Evolutionary conservation across 2,329 filamentous ascomycete genomes (phyloP).

Genomic region (Corynespora cassiicola): DNA sequence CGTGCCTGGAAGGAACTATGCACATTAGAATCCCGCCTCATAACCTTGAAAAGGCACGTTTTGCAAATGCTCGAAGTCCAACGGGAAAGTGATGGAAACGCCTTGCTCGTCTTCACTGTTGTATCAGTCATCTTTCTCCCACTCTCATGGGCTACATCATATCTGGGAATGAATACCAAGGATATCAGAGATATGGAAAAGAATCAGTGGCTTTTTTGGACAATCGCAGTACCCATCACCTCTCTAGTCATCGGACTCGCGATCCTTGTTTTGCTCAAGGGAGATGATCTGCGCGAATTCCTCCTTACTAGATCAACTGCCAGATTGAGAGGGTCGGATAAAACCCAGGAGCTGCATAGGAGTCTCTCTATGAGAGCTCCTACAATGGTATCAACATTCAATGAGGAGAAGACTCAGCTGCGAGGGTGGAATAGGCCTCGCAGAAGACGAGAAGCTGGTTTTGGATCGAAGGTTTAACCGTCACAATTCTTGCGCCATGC

Average conservation of each 20-base stretch:
- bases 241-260: slow-evolving; percentile 7
- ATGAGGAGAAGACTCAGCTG: too few species aligned
- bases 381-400: too few species aligned
- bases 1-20: background rate
- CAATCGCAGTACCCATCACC: slow-evolving; percentile 10
- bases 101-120: slow-evolving; percentile 16
- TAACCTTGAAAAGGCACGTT: slow-evolving; percentile 6
- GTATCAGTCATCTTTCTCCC: slow-evolving; percentile 15
- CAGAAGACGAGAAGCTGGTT: too few species aligned
- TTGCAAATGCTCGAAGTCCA: slow-evolving; percentile 8
- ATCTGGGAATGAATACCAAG: slow-evolving; percentile 13
- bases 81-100: slow-evolving; percentile 10
- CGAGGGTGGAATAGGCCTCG: too few species aligned
- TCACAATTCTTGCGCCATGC: too few species aligned
- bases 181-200: slow-evolving; percentile 8
- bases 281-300: slow-evolving; percentile 8
- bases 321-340: too few species aligned
- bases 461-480: too few species aligned
- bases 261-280: slow-evolving; percentile 8
- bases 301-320: too few species aligned
- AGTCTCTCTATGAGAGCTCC: too few species aligned
- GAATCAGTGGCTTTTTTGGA: slow-evolving; percentile 13
- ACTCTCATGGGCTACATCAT: slow-evolving; percentile 10
- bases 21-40: slow-evolving; percentile 5
- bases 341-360: too few species aligned